Evolutionary conservation across 108 stramenopile genomes (phyloP).

Genomic region (Cyclotella kingstonii): DNA sequence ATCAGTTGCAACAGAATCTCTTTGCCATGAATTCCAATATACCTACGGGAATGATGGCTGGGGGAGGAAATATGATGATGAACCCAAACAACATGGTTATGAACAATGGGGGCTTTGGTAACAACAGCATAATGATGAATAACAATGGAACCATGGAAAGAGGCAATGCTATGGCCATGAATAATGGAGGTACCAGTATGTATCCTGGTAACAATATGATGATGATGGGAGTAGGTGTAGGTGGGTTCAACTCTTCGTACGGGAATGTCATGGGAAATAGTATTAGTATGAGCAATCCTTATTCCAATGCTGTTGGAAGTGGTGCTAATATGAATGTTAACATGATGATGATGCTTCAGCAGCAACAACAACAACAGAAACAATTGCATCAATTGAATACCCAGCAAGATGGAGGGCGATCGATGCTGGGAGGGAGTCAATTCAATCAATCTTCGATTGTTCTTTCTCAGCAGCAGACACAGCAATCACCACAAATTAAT

Average conservation of each 20-base stretch:
- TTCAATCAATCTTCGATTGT: neutral
- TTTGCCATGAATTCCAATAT: constrained; percentile 24
- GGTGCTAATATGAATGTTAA: constrained; percentile 5
- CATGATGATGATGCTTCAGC: constrained; percentile 30
- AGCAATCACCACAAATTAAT: constrained; percentile 14
- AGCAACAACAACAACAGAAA: constrained; percentile 14
- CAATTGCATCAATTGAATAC: constrained; percentile 37
- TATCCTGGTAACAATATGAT: constrained; percentile 3
- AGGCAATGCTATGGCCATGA: neutral
- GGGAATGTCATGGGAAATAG: constrained; percentile 15
- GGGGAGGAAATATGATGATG: constrained; percentile 37
- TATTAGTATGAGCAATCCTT: constrained; percentile 8
- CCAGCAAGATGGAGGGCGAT: constrained; percentile 12
- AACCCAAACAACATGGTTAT: constrained; percentile 26
- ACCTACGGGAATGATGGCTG: constrained; percentile 8
- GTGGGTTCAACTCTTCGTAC: neutral
- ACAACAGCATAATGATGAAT: constrained; percentile 27
- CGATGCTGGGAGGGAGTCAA: constrained; percentile 17
- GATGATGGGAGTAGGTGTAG: constrained; percentile 11
- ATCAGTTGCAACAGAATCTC: constrained; percentile 30
- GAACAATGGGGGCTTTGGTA: neutral
- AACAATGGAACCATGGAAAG: constrained; percentile 2
- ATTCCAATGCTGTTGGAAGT: neutral
- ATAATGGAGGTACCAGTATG: constrained; percentile 6
- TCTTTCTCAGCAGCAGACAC: constrained; percentile 14